Conservation (phyloP, 345 rosid species). For the Lepidium africanum region DNA sequence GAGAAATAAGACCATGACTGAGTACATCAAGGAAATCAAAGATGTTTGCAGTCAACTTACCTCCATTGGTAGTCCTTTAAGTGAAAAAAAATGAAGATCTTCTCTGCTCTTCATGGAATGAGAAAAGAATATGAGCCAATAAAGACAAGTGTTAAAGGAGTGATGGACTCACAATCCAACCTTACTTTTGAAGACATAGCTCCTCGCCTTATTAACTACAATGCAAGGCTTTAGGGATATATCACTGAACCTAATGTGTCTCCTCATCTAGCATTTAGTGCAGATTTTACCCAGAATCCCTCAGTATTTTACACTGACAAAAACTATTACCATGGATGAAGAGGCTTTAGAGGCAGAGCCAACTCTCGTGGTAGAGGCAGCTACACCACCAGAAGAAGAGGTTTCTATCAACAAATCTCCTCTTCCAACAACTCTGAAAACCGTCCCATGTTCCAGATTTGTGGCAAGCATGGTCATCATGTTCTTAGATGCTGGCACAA, state of each 20-base stretch:
- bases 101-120: too few relatives aligned
- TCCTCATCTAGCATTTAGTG: background rate
- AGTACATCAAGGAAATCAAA: background rate
- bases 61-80: background rate
- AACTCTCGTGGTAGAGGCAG: background rate
- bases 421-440: too few relatives aligned
- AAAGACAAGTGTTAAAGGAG: background rate
- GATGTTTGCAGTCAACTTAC: background rate
- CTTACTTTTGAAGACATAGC: background rate
- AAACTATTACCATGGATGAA: too few relatives aligned
- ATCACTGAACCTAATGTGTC: too few relatives aligned
- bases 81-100: too few relatives aligned
- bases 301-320: background rate
- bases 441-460: too few relatives aligned
- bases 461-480: too few relatives aligned
- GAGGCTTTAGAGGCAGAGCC: background rate
- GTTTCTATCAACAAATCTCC: background rate
- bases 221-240: background rate
- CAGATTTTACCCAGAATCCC: too few relatives aligned
- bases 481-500: too few relatives aligned
- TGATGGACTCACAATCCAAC: background rate
- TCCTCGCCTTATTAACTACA: background rate
- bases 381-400: background rate
- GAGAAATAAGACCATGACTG: background rate
- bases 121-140: too few relatives aligned